Evolutionary conservation across 345 rosid genomes (phyloP), one percentile per base, ranked within the genome.

Genomic region (Pistacia integerrima): DNA sequence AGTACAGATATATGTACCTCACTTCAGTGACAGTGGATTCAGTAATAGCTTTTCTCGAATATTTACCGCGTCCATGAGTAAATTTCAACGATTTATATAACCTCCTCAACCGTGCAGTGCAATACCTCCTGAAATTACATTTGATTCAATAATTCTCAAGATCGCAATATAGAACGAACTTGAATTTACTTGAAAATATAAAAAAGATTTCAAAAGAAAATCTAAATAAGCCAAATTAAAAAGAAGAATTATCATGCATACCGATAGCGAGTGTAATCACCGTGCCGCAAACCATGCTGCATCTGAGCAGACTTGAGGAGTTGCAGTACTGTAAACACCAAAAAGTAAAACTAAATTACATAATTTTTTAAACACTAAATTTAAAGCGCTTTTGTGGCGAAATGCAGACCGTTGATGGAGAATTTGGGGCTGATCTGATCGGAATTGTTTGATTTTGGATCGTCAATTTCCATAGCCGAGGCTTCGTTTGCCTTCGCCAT

Each of bases 231-330:
- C 3, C 18, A 11, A 59, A 10, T 2, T 41, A 18, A 62, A 28
- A 48, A 22, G 30, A 36, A 11, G 8, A 46, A 20, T 1, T 5
- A 61, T 18, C 8, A 11, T 17, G 52, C 16, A 6, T 84, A 96
- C 99, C 99, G 82, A 77, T 96, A 96, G 41, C 97, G 97, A 73
- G 94, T 80, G 73, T 96, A 96, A 76, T 96, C 98, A 62, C 97
- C 97, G 51, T 91, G 99, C 67, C 98, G 95, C 88, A 96, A 77
- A 68, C 98, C 99, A 75, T 96, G 99, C 83, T 96, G 99, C 92
- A 94, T 91, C 84, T 96, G 97, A 68, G 98, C 90, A 68, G 97
- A 80, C 77, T 94, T 96, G 78, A 92, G 84, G 60, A 96, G 90
- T 88, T 92, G 97, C 87, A 96, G 79, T 73, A 94, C 99, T 96